Conservation (phyloP, 257 asterid genomes). For the Cruciata laevipes region DNA sequence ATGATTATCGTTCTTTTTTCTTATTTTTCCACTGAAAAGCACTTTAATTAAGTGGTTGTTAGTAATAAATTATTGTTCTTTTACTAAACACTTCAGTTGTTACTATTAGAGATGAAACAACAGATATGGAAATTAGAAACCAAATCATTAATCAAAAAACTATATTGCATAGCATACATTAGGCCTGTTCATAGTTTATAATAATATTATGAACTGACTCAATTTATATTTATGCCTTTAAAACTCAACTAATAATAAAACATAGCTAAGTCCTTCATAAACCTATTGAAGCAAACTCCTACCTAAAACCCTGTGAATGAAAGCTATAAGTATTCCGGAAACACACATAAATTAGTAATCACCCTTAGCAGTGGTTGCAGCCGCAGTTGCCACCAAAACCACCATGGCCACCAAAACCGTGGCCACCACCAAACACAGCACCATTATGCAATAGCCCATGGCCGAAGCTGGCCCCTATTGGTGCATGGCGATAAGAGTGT, state of each 20-base stretch:
- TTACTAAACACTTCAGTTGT: background rate
- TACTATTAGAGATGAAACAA: background rate
- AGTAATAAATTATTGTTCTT: too few relatives aligned
- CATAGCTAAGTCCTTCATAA: background rate
- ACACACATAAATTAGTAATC: background rate
- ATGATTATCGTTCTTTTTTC: too few relatives aligned
- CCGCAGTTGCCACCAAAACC: background rate
- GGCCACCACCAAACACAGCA: background rate
- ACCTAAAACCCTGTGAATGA: background rate
- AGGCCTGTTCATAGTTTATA: background rate
- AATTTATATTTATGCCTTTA: background rate
- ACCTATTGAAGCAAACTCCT: background rate
- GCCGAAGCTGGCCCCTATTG: background rate
- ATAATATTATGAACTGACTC: too few relatives aligned
- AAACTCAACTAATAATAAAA: background rate
- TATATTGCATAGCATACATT: background rate
- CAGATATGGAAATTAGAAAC: too few relatives aligned
- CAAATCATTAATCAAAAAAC: background rate
- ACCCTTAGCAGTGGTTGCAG: background rate
- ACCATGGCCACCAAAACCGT: background rate
- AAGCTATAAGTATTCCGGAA: background rate
- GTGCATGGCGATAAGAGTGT: background rate
- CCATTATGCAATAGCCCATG: background rate
- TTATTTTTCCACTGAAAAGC: background rate
- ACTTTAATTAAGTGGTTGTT: background rate